A percentile compares a stretch with the other conserved stretches of the same genome.
These are phyloP conservation scores for Dichomitus squalens DNA, from an alignment of 1,284 basidiomycete genomes.

Conservation along the genomic window DNA sequence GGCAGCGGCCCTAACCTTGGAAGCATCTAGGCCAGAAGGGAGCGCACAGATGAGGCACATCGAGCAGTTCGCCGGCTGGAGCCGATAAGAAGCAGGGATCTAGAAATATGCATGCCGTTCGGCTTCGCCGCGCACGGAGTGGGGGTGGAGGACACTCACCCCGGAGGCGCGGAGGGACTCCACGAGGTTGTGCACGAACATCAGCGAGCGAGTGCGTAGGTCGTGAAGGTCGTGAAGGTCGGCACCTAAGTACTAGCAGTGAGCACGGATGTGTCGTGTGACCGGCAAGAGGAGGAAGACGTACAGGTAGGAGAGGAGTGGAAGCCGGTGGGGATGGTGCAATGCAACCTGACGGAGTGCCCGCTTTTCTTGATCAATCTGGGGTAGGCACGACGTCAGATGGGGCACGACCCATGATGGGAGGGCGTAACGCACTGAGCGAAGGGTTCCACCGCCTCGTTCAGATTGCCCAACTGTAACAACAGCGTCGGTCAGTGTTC, in stretches of 20 bases:
- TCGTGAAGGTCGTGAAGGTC: constrained; percentile 72
- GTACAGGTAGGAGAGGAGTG: constrained; percentile 58
- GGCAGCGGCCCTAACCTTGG: constrained; percentile 44
- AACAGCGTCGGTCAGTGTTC: constrained; percentile 14
- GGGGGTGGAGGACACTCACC: constrained; percentile 38
- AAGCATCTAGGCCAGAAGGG: constrained; percentile 43
- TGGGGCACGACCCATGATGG: background rate
- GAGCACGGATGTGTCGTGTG: constrained; percentile 15
- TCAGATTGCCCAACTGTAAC: constrained; percentile 47
- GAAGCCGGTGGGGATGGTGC: constrained; percentile 66
- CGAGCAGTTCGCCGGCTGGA: constrained; percentile 63
- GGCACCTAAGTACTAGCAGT: constrained; percentile 41
- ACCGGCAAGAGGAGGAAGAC: constrained; percentile 24
- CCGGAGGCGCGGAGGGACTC: constrained; percentile 61
- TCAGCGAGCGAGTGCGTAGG: constrained; percentile 60
- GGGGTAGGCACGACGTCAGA: constrained; percentile 25
- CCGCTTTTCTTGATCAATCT: constrained; percentile 45
- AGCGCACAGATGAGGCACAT: constrained; percentile 57
- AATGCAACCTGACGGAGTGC: constrained; percentile 53
- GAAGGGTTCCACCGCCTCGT: constrained; percentile 59
- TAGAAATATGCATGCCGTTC: constrained; percentile 28
- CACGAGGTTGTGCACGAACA: constrained; percentile 66
- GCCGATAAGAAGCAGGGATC: constrained; percentile 61
- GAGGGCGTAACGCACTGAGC: constrained; percentile 46
- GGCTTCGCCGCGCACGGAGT: background rate